Base-by-base conservation (phyloP, 192 early-diverging fungal genomes). In the Globomyces pollinis-pini region DNA sequence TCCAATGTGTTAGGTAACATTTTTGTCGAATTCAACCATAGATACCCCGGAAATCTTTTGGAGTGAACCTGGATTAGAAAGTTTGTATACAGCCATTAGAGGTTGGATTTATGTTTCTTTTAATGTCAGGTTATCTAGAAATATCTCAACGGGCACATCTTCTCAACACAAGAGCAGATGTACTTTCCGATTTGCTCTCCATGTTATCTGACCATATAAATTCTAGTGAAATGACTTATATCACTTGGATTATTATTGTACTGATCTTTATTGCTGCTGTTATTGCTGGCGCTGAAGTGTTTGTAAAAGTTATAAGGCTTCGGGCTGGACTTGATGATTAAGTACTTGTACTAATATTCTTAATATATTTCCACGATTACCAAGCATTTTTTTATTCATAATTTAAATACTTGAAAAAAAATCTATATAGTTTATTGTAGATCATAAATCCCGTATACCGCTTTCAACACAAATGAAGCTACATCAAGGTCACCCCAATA, bases 21-120 rank as follows among this genome's bases (percentile, higher is more conserved):
- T 26, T 26, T 26, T n/a, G n/a, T n/a, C n/a, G n/a, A n/a, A n/a
- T n/a, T n/a, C 28, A 47, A 47, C 44, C 21, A 36, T 8, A 47
- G 44, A 96, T 66, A 91, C 86, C 26, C 93, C 93, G 2, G 93
- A 96, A 71, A 87, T 93, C 38, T 91, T 93, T 55, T 93, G 91
- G 91, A 86, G 84, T 8, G 88, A 91, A 65, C 89, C 88, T 1
- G 73, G 86, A 21, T 76, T 89, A 54, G 84, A 91, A 61, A 83
- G 83, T 20, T 70, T 93, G 33, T 93, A 92, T 47, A 76, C 68
- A 30, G 88, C 90, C 1, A 88, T 90, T 45, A 66, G 90, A 65
- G 78, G 70, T n/a, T 78, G 26, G 6, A 26, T 20, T 26, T 23
- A 20, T 47, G 45, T 20, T 23, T 6, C 4, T 20, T 7, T 23